Base-by-base conservation (phyloP, 2,329 filamentous ascomycete species). In the Diplocarpon rosae region DNA sequence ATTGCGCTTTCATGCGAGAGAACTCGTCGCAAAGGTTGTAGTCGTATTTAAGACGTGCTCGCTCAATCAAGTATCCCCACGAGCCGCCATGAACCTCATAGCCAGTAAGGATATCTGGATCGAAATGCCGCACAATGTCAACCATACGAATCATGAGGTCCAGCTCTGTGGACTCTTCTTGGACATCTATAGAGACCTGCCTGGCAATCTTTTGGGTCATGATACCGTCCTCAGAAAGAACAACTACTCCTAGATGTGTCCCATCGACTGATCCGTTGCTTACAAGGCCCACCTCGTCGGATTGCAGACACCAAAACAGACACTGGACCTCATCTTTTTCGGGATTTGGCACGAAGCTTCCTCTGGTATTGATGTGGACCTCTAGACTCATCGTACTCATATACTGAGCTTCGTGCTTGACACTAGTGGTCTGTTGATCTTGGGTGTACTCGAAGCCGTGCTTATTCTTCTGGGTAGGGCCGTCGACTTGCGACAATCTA, bases 311-410 rank as follows among this genome's bases (percentile, higher is more conserved):
- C 89, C 90, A 98, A 59, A 96, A 94, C 5, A 96, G 74, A 58
- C 84, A 88, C 50, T 83, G 76, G 2, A 98, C 76, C 55, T 90
- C 85, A 61, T 98, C 92, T 54, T 93, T 75, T 54, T 90, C 86
- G 0, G 92, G 92, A 58, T 98, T 88, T 1, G 92, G 88, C 2
- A 87, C 75, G 8, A 95, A 71, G 39, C 77, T 79, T 6, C 78
- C 86, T 45, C 90, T 75, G 3, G 84, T 92, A 55, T 94, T 95
- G 50, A 93, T 82, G 60, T 98, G 90, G 4, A 96, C 67, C 61
- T 98, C 92, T 6, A 98, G 65, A 53, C 88, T 93, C 85, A 98
- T 89, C 14, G 83, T 87, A 54, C 85, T 95, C 92, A 98, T 96
- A 62, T 95, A 94, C 55, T 92, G 85, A 2, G 78, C 80, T 62